These are phyloP conservation scores for Mycena galericulata DNA, from an alignment of 768 basidiomycete genomes.

Conservation along the genomic window DNA sequence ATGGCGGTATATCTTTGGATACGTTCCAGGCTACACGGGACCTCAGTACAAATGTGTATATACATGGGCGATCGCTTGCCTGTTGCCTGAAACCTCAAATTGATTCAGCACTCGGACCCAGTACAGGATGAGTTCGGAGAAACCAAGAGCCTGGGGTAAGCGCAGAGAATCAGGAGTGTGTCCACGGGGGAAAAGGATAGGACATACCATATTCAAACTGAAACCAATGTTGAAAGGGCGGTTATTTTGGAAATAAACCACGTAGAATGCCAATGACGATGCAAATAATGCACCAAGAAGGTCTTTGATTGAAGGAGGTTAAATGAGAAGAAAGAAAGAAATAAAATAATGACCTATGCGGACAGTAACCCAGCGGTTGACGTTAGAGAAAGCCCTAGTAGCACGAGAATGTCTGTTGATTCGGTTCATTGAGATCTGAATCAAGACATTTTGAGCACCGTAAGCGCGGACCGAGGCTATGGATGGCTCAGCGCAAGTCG, in stretches of 20 bases:
- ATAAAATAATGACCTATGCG: conserved; percentile 38
- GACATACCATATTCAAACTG: conserved; percentile 57
- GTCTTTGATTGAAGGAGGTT: conserved; percentile 32
- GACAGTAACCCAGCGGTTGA: conserved; percentile 51
- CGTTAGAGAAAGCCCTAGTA: conserved; percentile 46
- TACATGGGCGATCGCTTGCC: neutral
- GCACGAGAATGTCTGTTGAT: conserved; percentile 46
- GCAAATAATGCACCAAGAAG: conserved; percentile 57
- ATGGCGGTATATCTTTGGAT: conserved; percentile 50
- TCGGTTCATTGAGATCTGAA: conserved; percentile 46
- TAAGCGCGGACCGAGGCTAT: conserved; percentile 59
- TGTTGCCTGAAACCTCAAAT: conserved; percentile 44
- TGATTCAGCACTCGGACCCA: conserved; percentile 39
- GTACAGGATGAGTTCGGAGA: conserved; percentile 57
- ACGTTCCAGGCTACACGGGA: conserved; percentile 35
- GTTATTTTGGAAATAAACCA: conserved; percentile 49
- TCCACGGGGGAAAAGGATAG: neutral
- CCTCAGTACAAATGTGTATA: conserved; percentile 45
- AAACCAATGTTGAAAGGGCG: conserved; percentile 50
- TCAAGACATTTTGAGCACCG: conserved; percentile 56
- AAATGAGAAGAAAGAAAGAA: neutral
- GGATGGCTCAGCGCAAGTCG: conserved; percentile 21
- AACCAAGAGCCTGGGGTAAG: conserved; percentile 45
- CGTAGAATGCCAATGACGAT: conserved; percentile 55
- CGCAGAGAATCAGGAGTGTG: neutral